phyloP scores from a whole-genome alignment of 768 basidiomycete genomes.

The Lactifluus echinatus region DNA sequence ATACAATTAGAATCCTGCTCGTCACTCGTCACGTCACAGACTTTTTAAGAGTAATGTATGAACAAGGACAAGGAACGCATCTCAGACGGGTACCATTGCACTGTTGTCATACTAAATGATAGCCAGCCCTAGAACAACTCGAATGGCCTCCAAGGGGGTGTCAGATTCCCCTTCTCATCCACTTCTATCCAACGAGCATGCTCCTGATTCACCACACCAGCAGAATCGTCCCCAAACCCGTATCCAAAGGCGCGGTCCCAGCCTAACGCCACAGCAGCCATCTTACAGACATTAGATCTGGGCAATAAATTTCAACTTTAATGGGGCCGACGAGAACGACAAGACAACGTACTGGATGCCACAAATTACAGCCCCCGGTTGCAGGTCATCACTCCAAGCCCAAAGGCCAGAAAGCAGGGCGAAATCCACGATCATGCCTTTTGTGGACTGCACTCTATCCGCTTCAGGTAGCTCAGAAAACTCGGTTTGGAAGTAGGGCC shows the following conservation, averaged over 20 bases:
- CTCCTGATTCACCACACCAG: slow-evolving; percentile 39
- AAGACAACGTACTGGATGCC: slow-evolving; percentile 40
- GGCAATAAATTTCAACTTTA: background rate
- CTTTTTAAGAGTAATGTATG: too few species aligned
- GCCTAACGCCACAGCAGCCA: slow-evolving; percentile 52
- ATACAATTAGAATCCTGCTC: background rate
- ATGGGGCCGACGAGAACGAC: background rate
- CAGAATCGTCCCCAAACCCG: slow-evolving; percentile 28
- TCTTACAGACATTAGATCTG: slow-evolving; percentile 54
- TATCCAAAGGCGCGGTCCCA: slow-evolving; percentile 57
- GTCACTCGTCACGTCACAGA: too few species aligned
- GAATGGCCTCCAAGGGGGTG: slow-evolving; percentile 53
- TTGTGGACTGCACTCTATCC: slow-evolving; percentile 42
- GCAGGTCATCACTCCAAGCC: slow-evolving; percentile 35
- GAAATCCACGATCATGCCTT: slow-evolving; percentile 61
- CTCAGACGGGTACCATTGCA: background rate
- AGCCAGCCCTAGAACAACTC: slow-evolving; percentile 34
- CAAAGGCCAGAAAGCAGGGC: slow-evolving; percentile 59
- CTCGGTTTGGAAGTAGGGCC: slow-evolving; percentile 45
- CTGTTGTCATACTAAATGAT: background rate
- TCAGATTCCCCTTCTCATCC: slow-evolving; percentile 46
- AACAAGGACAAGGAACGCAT: background rate
- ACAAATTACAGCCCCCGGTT: slow-evolving; percentile 48
- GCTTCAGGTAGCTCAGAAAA: slow-evolving; percentile 36
- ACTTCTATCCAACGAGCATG: slow-evolving; percentile 54